phyloP scores from a whole-genome alignment of 352 stramenopile genomes.

The Phytophthora macrochlamydospora region DNA sequence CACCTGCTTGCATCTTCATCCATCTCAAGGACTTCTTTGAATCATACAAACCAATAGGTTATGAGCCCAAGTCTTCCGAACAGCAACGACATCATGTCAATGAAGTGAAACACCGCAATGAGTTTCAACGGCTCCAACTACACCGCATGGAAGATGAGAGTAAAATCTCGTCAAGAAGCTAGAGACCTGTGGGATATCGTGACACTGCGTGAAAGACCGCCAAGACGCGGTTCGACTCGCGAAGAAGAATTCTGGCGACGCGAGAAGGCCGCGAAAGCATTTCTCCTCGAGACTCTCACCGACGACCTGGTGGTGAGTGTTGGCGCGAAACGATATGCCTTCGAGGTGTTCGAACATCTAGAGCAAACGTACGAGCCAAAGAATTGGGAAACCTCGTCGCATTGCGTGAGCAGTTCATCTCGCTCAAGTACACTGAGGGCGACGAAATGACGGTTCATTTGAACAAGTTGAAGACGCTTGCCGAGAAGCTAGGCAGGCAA shows the following conservation, averaged over 20 bases:
- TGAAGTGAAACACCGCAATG: constrained; percentile 1
- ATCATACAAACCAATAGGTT: not conserved
- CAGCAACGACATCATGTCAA: not conserved
- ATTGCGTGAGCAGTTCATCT: constrained; percentile 7
- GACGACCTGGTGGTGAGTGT: constrained; percentile 14
- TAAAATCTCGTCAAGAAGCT: constrained; percentile 3
- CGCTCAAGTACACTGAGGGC: constrained; percentile 10
- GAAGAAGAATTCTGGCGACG: constrained; percentile 11
- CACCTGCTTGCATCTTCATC: too few relatives aligned
- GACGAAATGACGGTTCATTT: not conserved
- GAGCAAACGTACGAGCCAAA: constrained; percentile 13
- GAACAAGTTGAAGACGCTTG: constrained; percentile 1
- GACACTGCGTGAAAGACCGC: not conserved
- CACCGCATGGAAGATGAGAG: constrained; percentile 8
- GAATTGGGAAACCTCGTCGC: constrained; percentile 14
- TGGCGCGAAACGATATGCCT: constrained; percentile 5
- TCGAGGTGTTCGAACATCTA: constrained; percentile 13
- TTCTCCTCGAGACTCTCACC: constrained; percentile 10
- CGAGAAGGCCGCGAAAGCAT: constrained; percentile 7
- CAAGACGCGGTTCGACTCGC: not conserved
- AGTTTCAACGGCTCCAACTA: constrained; percentile 18
- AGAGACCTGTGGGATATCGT: constrained; percentile 12
- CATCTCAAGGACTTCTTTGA: too few relatives aligned
- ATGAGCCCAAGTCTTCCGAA: not conserved
- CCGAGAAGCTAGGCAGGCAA: not conserved